phyloP scores from a whole-genome alignment of 1,139 yeast genomes.

The Hemisphaericaspora xylofermentans region DNA sequence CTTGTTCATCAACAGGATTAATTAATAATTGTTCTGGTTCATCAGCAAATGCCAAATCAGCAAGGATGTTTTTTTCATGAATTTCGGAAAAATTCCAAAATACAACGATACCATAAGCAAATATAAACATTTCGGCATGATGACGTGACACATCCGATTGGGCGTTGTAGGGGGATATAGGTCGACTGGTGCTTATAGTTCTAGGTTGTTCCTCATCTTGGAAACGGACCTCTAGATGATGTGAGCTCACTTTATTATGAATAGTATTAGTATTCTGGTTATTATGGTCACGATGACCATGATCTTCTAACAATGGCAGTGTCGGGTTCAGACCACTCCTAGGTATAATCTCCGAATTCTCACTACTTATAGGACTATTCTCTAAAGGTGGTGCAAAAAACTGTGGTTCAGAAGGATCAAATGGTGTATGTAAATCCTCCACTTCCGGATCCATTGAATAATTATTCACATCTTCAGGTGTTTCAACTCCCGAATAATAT shows the following conservation, averaged over 20 bases:
- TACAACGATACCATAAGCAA: conserved; percentile 91
- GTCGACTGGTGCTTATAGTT: not conserved
- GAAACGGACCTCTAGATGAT: not conserved
- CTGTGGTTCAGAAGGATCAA: conserved; percentile 52
- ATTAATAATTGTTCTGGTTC: conserved; percentile 50
- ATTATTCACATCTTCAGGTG: conserved; percentile 62
- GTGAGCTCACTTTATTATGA: not conserved
- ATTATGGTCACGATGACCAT: no score
- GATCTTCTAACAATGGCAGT: no score
- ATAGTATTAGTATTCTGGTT: no score
- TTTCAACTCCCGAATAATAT: conserved; percentile 80
- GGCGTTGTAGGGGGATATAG: conserved; percentile 7
- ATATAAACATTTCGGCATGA: conserved; percentile 84
- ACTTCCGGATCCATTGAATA: conserved; percentile 51
- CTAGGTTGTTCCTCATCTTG: not conserved
- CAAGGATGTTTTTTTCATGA: conserved; percentile 90
- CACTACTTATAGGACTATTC: conserved; percentile 16
- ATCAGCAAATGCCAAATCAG: conserved; percentile 82
- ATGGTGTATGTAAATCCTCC: conserved; percentile 36
- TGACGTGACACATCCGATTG: conserved; percentile 59
- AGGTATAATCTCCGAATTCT: conserved; percentile 3
- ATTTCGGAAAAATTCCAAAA: conserved; percentile 94
- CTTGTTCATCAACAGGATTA: conserved; percentile 82
- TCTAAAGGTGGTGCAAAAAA: conserved; percentile 45
- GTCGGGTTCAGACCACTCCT: no score